A percentile compares a stretch with the other conserved stretches of the same genome.
These are phyloP conservation scores for Xylariomycetidae sp. DNA, from an alignment of 2,329 filamentous ascomycete species.

Conservation along the genomic window DNA sequence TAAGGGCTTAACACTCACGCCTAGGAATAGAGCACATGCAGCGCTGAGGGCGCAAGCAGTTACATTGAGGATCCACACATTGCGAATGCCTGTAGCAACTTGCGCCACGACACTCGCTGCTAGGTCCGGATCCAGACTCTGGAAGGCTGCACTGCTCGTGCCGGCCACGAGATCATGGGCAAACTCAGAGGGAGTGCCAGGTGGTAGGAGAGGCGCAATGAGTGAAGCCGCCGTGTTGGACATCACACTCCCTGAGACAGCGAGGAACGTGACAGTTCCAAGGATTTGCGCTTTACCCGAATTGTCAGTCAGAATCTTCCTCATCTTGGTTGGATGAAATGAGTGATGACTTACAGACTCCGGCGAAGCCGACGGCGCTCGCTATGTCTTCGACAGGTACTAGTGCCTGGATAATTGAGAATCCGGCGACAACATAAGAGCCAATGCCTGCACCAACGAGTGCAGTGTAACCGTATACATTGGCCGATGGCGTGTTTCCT, in stretches of 20 bases:
- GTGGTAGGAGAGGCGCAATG: background rate
- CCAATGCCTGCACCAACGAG: conserved; percentile 37
- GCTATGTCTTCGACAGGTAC: conserved; percentile 26
- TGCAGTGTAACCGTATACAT: conserved; percentile 30
- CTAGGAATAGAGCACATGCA: conserved; percentile 5
- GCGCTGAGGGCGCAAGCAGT: conserved; percentile 7
- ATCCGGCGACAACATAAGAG: conserved; percentile 30
- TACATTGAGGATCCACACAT: conserved; percentile 7
- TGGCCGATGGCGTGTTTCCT: conserved; percentile 16
- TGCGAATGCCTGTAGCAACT: conserved; percentile 7
- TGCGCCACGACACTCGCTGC: conserved; percentile 1
- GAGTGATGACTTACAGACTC: conserved; percentile 20
- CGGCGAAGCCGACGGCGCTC: conserved; percentile 30
- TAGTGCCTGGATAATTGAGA: conserved; percentile 30
- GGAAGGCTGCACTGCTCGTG: conserved; percentile 7
- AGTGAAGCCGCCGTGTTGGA: background rate
- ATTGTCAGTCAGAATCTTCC: background rate
- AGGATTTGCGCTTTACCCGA: background rate
- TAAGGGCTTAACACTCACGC: conserved; percentile 1
- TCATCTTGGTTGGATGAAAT: conserved; percentile 1
- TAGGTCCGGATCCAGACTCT: conserved; percentile 1
- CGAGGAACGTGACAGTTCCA: background rate
- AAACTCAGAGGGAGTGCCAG: conserved; percentile 18
- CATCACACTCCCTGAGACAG: background rate
- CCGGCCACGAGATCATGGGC: conserved; percentile 8